Evolutionary conservation across 1,139 yeast genomes (phyloP).

Genomic region (Meyerozyma elateridarum): DNA sequence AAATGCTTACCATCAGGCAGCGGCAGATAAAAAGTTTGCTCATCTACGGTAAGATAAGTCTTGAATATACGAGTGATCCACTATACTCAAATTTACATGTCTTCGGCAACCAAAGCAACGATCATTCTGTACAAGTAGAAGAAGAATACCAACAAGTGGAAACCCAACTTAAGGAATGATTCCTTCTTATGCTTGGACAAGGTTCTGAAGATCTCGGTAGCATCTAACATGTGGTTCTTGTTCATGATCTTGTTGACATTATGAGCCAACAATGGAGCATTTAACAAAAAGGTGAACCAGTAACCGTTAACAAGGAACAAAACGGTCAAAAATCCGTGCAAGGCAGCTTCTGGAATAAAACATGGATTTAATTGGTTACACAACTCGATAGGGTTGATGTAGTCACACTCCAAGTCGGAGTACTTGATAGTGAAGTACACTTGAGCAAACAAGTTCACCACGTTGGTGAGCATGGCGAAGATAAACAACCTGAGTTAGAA

Average conservation of each 20-base stretch:
- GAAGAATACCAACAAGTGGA: slow-evolving; percentile 89
- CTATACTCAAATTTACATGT: no score
- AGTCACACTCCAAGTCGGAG: slow-evolving; percentile 91
- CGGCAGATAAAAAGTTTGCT: no score
- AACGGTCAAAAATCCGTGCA: slow-evolving; percentile 70
- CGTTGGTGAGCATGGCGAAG: slow-evolving; percentile 80
- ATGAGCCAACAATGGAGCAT: slow-evolving; percentile 80
- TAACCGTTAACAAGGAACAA: slow-evolving; percentile 83
- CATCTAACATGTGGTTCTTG: slow-evolving; percentile 86
- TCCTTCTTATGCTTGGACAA: slow-evolving; percentile 90
- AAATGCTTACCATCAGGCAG: no score
- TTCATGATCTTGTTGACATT: slow-evolving; percentile 69
- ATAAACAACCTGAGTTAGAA: slow-evolving; percentile 54
- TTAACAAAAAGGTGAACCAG: slow-evolving; percentile 86
- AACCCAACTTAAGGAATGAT: slow-evolving; percentile 83
- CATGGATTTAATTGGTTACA: slow-evolving; percentile 89
- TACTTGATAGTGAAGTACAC: slow-evolving; percentile 91
- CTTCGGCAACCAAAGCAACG: slow-evolving; percentile 83
- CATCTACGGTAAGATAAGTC: no score
- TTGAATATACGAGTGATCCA: no score
- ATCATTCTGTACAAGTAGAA: slow-evolving; percentile 95
- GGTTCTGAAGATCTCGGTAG: slow-evolving; percentile 96
- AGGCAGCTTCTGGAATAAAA: slow-evolving; percentile 85
- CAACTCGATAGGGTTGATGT: slow-evolving; percentile 93
- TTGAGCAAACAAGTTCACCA: slow-evolving; percentile 81